Base-by-base conservation (phyloP, 257 asterid genomes). In the Solanum appendiculatum region DNA sequence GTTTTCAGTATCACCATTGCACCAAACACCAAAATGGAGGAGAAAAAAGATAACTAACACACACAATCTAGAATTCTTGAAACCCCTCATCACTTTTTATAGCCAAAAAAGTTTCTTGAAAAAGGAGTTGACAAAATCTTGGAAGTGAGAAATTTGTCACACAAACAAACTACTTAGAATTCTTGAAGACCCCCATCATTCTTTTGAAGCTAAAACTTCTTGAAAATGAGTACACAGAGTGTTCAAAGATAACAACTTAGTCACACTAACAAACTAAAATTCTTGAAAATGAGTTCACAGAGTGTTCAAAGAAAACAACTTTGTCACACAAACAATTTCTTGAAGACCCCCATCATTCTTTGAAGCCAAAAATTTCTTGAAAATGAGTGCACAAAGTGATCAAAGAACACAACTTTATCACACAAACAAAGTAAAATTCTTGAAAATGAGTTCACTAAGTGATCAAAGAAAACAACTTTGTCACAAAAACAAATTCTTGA, bases 1-100 rank as follows among this genome's bases (percentile, higher is more conserved):
- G 78, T 80, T 83, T 16, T 90, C 98, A 86, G 70, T 94, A 40
- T 93, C 94, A 78, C 95, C 98, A 70, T 90, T 90, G 91, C 98
- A 94, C 69, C 87, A 83, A 2, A 78, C 88, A 87, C 89, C 68
- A 82, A 88, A 81, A 68, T 40, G 68, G 48, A 91, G 46, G 10
- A 89, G 27, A 88, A 87, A 91, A 1, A 92, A 29, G 68, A 86
- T 89, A 66, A 90, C 40, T 48, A 92, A 44, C 64, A 51, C 86
- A 87, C 90, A 86, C 0, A 23, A 68, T 12, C 92, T 66, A 83
- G 81, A 51, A 60, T 2, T 18, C 64, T 83, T 89, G 34, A 91
- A 84, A 90, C 36, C 88, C 90, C 68, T 91, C 97, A 93, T 94
- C 87, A 68, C 66, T 86, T 44, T 68, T 86, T 4, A 14, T 9